Evolutionary conservation across 176 grass and related monocot species (phyloP).

Genomic region (Triticum aestivum): DNA sequence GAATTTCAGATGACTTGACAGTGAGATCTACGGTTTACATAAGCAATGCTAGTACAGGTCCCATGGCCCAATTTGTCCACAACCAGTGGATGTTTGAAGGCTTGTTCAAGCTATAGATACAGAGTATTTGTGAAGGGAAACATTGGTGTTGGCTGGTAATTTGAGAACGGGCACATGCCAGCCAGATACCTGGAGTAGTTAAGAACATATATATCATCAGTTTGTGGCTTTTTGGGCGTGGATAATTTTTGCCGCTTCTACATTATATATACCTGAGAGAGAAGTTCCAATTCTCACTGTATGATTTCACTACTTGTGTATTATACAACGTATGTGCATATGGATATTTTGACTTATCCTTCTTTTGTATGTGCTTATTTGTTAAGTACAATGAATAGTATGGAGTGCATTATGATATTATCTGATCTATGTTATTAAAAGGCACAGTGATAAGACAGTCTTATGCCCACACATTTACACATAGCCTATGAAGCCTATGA

Average conservation of each 20-base stretch:
- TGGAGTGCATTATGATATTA: background rate
- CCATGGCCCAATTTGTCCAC: background rate
- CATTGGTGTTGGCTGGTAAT: background rate
- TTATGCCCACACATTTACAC: background rate
- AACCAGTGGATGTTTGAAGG: slow-evolving; percentile 9
- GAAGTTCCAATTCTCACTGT: background rate
- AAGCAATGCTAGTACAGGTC: slow-evolving; percentile 16
- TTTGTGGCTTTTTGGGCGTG: background rate
- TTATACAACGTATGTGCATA: background rate
- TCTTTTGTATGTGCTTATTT: background rate
- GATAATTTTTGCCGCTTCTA: background rate
- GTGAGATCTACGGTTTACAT: slow-evolving; percentile 2
- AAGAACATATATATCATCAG: background rate
- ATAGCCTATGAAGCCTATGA: background rate
- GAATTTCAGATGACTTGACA: background rate
- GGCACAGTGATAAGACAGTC: background rate
- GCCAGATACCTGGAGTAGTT: background rate
- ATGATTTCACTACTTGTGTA: background rate
- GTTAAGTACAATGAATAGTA: background rate
- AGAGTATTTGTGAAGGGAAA: background rate
- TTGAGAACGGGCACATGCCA: background rate
- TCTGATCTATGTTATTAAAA: background rate
- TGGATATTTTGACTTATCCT: slow-evolving; percentile 11
- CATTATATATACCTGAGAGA: background rate
- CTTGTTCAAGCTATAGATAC: background rate